These are phyloP conservation scores for Lactarius pseudohatsudake DNA, from an alignment of 768 basidiomycete species.

Conservation along the genomic window DNA sequence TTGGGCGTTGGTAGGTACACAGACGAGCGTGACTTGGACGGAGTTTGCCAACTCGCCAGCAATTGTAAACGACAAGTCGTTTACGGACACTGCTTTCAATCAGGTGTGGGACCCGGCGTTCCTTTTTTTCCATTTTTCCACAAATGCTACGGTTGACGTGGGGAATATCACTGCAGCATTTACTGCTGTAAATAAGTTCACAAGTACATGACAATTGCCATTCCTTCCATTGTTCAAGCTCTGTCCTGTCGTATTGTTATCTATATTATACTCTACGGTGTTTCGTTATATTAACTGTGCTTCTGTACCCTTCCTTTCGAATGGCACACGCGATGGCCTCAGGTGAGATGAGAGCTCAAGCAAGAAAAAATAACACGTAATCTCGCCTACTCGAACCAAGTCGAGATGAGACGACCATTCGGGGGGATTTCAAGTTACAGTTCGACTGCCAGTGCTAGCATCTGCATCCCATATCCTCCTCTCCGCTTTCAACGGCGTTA, in stretches of 20 bases:
- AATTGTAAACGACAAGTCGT: conserved; percentile 52
- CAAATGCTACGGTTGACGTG: conserved; percentile 37
- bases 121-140: conserved; percentile 31
- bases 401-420: not conserved
- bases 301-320: not conserved
- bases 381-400: not conserved
- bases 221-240: not conserved
- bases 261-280: conserved; percentile 18
- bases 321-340: not conserved
- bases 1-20: conserved; percentile 51
- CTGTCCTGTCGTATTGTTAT: conserved; percentile 19
- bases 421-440: conserved; percentile 3
- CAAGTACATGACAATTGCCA: conserved; percentile 14
- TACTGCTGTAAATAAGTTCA: conserved; percentile 31
- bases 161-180: conserved; percentile 50
- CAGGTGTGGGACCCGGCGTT: conserved; percentile 50
- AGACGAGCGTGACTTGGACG: conserved; percentile 49
- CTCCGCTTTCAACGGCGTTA: not conserved
- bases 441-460: not conserved
- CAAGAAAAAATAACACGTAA: conserved; percentile 1
- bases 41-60: conserved; percentile 49
- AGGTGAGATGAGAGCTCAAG: conserved; percentile 13
- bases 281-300: not conserved
- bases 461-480: not conserved
- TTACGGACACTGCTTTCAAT: conserved; percentile 46